phyloP scores from a whole-genome alignment of 768 basidiomycete genomes.

The Hortiboletus campestris region DNA sequence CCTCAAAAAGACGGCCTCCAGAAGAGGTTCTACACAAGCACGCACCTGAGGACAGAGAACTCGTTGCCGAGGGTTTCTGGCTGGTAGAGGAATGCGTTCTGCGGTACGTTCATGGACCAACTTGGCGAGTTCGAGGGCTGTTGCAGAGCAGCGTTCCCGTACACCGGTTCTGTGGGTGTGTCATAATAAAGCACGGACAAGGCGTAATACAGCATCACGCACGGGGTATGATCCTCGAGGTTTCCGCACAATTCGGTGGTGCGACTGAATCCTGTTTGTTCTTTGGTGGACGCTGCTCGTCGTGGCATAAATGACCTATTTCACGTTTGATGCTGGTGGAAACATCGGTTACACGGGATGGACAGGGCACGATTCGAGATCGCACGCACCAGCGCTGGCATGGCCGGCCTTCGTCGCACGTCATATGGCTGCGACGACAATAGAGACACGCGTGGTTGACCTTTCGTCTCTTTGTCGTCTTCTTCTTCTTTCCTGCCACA shows the following conservation, averaged over 20 bases:
- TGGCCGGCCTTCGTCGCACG: conserved; percentile 84
- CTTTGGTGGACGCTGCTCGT: conserved; percentile 65
- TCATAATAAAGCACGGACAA: background rate
- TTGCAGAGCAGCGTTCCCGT: conserved; percentile 18
- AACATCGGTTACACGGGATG: conserved; percentile 6
- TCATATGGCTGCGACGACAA: conserved; percentile 91
- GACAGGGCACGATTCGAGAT: conserved; percentile 6
- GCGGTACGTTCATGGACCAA: conserved; percentile 54
- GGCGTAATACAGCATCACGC: background rate
- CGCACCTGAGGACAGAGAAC: conserved; percentile 77
- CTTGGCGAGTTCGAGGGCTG: conserved; percentile 35
- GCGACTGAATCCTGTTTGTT: conserved; percentile 39
- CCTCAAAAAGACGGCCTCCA: background rate
- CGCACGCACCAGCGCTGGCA: conserved; percentile 87
- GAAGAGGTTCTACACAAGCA: background rate
- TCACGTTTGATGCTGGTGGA: conserved; percentile 84
- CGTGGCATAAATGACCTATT: conserved; percentile 92
- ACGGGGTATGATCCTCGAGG: conserved; percentile 35
- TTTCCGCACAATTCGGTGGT: conserved; percentile 28
- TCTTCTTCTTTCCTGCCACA: conserved; percentile 38
- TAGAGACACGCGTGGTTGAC: conserved; percentile 94
- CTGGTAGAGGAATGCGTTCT: conserved; percentile 61
- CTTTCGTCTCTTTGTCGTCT: conserved; percentile 66
- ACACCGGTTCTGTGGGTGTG: conserved; percentile 20
- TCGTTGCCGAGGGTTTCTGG: conserved; percentile 78